These are phyloP conservation scores for Hypoxylon fuscum DNA, from an alignment of 495 filamentous ascomycete species.

Conservation along the genomic window DNA sequence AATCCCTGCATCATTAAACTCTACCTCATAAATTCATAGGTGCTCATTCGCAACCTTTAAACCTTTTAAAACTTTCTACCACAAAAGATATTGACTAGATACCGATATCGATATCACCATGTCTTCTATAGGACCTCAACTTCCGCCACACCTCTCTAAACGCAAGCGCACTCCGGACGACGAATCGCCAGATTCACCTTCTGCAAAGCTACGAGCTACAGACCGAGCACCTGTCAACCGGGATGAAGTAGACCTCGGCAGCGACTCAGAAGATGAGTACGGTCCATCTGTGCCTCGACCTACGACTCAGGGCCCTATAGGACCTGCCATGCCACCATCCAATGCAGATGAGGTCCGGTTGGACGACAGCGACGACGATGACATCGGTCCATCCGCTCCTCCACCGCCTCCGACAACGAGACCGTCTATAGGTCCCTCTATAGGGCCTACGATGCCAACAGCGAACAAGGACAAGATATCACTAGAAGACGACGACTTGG, in stretches of 20 bases:
- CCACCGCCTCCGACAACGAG: conserved; percentile 9
- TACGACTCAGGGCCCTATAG: conserved; percentile 24
- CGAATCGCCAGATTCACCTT: conserved; percentile 47
- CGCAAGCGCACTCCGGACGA: conserved; percentile 61
- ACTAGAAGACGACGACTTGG: conserved; percentile 31
- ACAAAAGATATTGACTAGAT: background rate
- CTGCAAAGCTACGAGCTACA: conserved; percentile 47
- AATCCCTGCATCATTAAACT: conserved; percentile 7
- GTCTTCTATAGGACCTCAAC: conserved; percentile 60
- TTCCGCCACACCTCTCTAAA: conserved; percentile 62
- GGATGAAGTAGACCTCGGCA: conserved; percentile 49
- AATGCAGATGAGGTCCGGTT: conserved; percentile 35
- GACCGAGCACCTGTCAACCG: conserved; percentile 45
- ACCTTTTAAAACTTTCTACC: background rate
- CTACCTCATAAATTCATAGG: background rate
- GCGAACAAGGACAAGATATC: conserved; percentile 39
- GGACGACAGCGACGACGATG: conserved; percentile 40
- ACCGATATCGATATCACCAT: conserved; percentile 40
- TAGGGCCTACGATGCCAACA: conserved; percentile 49
- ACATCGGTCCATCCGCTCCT: conserved; percentile 30
- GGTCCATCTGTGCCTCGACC: conserved; percentile 44
- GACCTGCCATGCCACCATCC: conserved; percentile 35
- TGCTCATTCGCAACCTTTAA: background rate
- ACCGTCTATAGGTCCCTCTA: conserved; percentile 47
- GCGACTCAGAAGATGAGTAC: conserved; percentile 48